Conservation (phyloP, 2,329 filamentous ascomycete species). For the Drechslerella coelobrocha region DNA sequence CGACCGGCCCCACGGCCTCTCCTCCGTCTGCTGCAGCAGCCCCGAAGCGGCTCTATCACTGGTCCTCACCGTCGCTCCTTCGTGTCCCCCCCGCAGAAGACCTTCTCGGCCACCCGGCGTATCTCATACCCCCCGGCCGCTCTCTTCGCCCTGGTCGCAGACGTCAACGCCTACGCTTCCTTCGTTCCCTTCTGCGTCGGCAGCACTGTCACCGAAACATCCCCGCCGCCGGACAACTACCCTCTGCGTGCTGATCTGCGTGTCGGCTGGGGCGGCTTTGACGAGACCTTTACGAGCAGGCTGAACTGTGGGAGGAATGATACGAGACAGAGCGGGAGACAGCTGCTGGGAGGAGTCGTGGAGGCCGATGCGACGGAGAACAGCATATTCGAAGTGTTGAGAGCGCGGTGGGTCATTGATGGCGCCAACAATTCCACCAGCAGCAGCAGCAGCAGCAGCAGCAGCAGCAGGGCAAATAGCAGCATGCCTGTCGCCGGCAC, state of each 20-base stretch:
- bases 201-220: conserved; percentile 76
- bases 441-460: conserved; percentile 59
- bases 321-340: conserved; percentile 54
- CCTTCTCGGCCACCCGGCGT: conserved; percentile 75
- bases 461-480: conserved; percentile 53
- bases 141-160: conserved; percentile 85
- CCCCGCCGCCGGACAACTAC: conserved; percentile 60
- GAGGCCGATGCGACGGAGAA: conserved; percentile 59
- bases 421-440: conserved; percentile 59
- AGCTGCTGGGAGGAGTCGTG: conserved; percentile 59
- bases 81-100: conserved; percentile 62
- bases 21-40: too few species aligned
- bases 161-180: conserved; percentile 79
- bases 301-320: conserved; percentile 70
- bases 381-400: conserved; percentile 70
- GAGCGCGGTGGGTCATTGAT: conserved; percentile 72
- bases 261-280: conserved; percentile 82
- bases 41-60: not conserved
- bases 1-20: not conserved
- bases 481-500: conserved; percentile 51
- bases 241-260: conserved; percentile 79
- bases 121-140: conserved; percentile 74
- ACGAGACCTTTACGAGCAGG: conserved; percentile 80
- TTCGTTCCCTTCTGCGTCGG: conserved; percentile 92
- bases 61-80: conserved; percentile 59